Evolutionary conservation across 192 early-diverging fungal genomes (phyloP).

Genomic region (Hyaloraphidium curvatum): DNA sequence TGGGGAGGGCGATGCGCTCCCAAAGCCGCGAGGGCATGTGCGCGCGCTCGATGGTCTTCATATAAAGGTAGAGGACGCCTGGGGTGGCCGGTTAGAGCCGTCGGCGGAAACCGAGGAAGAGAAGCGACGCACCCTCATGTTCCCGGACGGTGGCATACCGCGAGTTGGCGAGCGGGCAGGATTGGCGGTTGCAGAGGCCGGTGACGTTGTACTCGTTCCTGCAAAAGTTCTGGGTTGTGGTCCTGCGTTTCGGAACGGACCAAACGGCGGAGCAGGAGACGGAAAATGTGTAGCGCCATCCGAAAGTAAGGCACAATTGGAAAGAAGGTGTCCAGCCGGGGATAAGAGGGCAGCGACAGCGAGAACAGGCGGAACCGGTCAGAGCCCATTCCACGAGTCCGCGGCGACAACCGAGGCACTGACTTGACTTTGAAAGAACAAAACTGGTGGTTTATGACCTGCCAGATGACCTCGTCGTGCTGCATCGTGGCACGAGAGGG

Average conservation of each 20-base stretch:
- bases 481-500: conserved; percentile 15
- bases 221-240: conserved; percentile 74
- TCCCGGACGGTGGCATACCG: conserved; percentile 91
- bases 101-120: too few species aligned
- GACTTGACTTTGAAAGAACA: conserved; percentile 97
- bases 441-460: conserved; percentile 88
- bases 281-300: background rate
- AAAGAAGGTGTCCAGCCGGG: background rate
- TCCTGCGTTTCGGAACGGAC: conserved; percentile 22
- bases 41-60: conserved; percentile 89
- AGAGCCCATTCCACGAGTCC: background rate
- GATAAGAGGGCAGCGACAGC: background rate
- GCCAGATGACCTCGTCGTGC: conserved; percentile 78
- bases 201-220: conserved; percentile 92
- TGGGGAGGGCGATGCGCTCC: conserved; percentile 73
- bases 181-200: conserved; percentile 82
- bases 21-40: conserved; percentile 86
- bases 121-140: conserved; percentile 27
- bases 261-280: background rate
- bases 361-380: too few species aligned
- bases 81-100: background rate
- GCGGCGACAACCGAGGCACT: conserved; percentile 3
- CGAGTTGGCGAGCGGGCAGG: conserved; percentile 87
- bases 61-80: conserved; percentile 70
- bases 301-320: background rate